These are phyloP conservation scores for Fraxinus nigra DNA, from an alignment of 305 asterid genomes.

Conservation along the genomic window DNA sequence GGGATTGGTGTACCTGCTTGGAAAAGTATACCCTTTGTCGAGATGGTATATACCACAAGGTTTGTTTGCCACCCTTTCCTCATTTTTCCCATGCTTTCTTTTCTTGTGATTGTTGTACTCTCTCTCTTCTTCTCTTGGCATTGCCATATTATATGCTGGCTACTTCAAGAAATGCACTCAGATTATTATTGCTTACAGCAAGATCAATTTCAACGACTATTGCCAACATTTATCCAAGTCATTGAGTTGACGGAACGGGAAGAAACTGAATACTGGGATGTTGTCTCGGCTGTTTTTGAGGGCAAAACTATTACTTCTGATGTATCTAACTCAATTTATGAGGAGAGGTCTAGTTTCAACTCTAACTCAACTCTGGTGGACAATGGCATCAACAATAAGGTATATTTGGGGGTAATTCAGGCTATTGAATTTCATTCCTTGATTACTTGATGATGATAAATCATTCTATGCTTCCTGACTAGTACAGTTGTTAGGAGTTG, in stretches of 20 bases:
- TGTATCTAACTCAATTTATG: slow-evolving; percentile 30
- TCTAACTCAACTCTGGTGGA: slow-evolving; percentile 47
- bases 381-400: slow-evolving; percentile 84
- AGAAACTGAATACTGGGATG: slow-evolving; percentile 75
- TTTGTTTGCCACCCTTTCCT: slow-evolving; percentile 25
- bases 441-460: neutral
- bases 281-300: slow-evolving; percentile 74
- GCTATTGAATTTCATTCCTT: neutral
- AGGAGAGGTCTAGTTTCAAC: slow-evolving; percentile 36
- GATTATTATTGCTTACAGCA: slow-evolving; percentile 46
- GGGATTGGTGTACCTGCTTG: slow-evolving; percentile 97
- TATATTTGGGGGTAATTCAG: slow-evolving; percentile 16
- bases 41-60: slow-evolving; percentile 96
- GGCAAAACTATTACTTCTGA: slow-evolving; percentile 55
- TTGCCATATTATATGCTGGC: neutral
- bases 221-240: slow-evolving; percentile 93
- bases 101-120: neutral
- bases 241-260: slow-evolving; percentile 82
- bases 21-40: slow-evolving; percentile 84
- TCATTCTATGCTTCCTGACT: neutral
- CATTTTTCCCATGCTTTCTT: neutral
- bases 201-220: slow-evolving; percentile 80
- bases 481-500: neutral
- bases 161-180: slow-evolving; percentile 6
- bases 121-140: slow-evolving; percentile 15